Evolutionary conservation across 1,139 yeast genomes (phyloP), one percentile per base, ranked within the genome.

Genomic region (Candida tetrigidarum): DNA sequence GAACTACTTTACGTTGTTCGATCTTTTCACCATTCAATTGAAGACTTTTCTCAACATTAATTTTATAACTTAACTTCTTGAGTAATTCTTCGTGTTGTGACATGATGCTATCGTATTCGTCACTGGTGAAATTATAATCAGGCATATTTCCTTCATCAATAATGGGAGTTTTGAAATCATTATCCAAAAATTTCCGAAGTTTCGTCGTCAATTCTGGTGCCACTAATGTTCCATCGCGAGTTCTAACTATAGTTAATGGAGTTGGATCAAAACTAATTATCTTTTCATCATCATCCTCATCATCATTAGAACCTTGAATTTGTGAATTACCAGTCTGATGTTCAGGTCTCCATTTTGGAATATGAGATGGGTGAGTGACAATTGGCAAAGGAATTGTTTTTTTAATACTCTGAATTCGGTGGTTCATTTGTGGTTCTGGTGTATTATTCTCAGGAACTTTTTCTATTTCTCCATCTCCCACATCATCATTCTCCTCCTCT

Each of bases 331-430:
- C 62, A 78, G 59, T 9, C 15, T 36, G 37, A 14, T 34, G 37
- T 64, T 65, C 52, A 60, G 75, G 67, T 63, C 83, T 56, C 92
- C 96, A 64, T 69, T 87, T 43, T 73, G 80, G 54, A 71, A 78
- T 61, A 66, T 90, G 96, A 4, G 81, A 76, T 2, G 97, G 97
- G 59, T 90, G 92, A 0, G 96, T 85, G 4, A 89, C 74, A 7
- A 80, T 64, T 22, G 85, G 86, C 9, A 76, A 74, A 1, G 90
- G 86, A 5, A 81, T 68, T 2, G 78, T 58, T 40, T 73, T 73
- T 32, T 69, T 76, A 16, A 87, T 55, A 8, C 69, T 71, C 12
- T 84, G 64, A 12, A 71, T 42, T 43, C 64, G 69, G 46, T 62
- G 59, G 49, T 53, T 59, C 4, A 47, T 48, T 10, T 52, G 50